These are phyloP conservation scores for Symmetrospora coprosmae DNA, from an alignment of 768 basidiomycete genomes.

Conservation along the genomic window DNA sequence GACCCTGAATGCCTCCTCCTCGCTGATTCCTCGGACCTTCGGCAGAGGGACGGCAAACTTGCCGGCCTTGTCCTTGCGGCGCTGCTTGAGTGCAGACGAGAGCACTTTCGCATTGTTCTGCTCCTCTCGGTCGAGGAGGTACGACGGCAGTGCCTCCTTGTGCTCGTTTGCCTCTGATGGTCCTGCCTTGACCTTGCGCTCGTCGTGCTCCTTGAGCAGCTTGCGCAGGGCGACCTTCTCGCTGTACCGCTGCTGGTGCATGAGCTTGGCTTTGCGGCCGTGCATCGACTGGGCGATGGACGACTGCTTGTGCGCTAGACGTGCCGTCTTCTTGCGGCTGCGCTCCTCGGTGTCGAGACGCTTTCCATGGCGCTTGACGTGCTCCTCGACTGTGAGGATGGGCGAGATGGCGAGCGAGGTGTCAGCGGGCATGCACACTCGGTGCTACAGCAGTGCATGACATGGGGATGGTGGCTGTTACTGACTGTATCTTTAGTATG, in stretches of 20 bases:
- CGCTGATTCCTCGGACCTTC: constrained; percentile 92
- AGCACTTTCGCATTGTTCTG: constrained; percentile 96
- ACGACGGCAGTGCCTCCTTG: constrained; percentile 85
- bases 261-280: constrained; percentile 93
- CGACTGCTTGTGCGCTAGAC: constrained; percentile 47
- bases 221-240: constrained; percentile 99
- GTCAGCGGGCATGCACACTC: too few relatives aligned
- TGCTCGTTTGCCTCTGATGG: constrained; percentile 60
- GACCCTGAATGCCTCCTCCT: constrained; percentile 99
- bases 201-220: constrained; percentile 98
- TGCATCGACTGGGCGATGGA: constrained; percentile 81
- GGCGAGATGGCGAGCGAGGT: too few relatives aligned
- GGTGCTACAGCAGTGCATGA: too few relatives aligned
- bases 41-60: constrained; percentile 94
- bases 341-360: constrained; percentile 90
- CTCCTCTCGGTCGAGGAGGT: constrained; percentile 91
- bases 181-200: constrained; percentile 89
- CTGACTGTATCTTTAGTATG: too few relatives aligned
- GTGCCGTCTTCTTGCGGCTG: constrained; percentile 48
- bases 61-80: constrained; percentile 95
- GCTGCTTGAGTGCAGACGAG: constrained; percentile 91
- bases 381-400: too few relatives aligned
- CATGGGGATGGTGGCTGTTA: too few relatives aligned
- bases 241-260: constrained; percentile 87
- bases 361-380: constrained; percentile 61